Conservation (phyloP, 257 asterid species). For the Ballota nigra region DNA sequence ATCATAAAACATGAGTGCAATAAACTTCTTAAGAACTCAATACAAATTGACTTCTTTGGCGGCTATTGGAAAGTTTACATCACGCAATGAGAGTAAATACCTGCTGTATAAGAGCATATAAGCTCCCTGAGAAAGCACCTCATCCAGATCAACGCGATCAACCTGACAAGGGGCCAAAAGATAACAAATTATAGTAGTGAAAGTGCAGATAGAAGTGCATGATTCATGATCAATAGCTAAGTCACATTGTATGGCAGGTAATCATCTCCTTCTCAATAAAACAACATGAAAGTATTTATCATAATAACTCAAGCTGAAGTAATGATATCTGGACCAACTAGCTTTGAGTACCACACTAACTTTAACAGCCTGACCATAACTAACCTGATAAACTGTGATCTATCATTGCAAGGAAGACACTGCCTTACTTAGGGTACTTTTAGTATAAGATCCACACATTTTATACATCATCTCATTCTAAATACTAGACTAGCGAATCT, state of each 20-base stretch:
- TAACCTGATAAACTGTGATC: background rate
- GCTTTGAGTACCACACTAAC: background rate
- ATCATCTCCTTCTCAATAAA: background rate
- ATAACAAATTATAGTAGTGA: background rate
- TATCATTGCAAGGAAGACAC: background rate
- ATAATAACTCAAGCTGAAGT: background rate
- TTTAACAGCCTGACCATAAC: background rate
- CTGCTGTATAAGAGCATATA: slow-evolving; percentile 93
- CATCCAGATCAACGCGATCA: slow-evolving; percentile 55
- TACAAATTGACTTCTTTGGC: background rate
- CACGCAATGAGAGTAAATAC: slow-evolving; percentile 33
- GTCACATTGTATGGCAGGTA: background rate
- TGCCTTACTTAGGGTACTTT: background rate
- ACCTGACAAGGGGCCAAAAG: slow-evolving; percentile 46
- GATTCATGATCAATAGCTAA: background rate
- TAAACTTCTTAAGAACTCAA: background rate
- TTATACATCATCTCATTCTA: background rate
- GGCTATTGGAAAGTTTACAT: background rate
- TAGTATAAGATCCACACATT: background rate
- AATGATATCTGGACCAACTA: background rate
- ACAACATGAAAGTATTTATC: background rate
- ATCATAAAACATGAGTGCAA: background rate
- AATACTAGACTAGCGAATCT: background rate
- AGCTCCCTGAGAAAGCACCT: slow-evolving; percentile 89
- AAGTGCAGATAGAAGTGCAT: background rate